phyloP scores from a whole-genome alignment of 306 rosid species.

The Vicia faba region DNA sequence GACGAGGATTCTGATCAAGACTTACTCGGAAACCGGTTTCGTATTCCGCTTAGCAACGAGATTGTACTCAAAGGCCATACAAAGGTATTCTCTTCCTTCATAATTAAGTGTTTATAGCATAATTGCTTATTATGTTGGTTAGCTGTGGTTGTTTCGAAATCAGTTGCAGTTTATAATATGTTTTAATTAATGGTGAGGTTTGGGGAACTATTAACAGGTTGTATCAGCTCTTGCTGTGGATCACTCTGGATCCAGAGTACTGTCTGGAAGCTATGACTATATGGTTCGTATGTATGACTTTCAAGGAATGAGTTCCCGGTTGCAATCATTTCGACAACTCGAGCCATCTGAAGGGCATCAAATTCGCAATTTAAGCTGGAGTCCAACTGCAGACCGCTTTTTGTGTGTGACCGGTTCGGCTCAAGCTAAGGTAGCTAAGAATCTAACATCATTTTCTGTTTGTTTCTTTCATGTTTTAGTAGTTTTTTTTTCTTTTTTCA shows the following conservation, averaged over 20 bases:
- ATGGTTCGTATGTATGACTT: constrained; percentile 86
- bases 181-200: neutral
- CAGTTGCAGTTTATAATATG: neutral
- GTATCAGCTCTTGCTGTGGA: constrained; percentile 92
- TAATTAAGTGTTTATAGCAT: neutral
- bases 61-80: constrained; percentile 92
- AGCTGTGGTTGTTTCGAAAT: too few relatives aligned
- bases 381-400: constrained; percentile 88
- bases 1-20: constrained; percentile 46
- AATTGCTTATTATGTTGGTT: too few relatives aligned
- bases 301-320: constrained; percentile 91
- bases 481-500: neutral
- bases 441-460: neutral
- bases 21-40: constrained; percentile 48
- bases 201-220: constrained; percentile 56
- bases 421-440: constrained; percentile 73
- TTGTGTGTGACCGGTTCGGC: constrained; percentile 95
- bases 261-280: constrained; percentile 94
- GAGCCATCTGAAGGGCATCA: constrained; percentile 98
- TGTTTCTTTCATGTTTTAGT: constrained; percentile 8
- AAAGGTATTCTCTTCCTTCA: constrained; percentile 50
- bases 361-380: constrained; percentile 91
- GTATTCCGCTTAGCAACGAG: constrained; percentile 89
- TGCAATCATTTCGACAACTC: constrained; percentile 86
- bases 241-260: constrained; percentile 91